Evolutionary conservation across 2,329 filamentous ascomycete species (phyloP), one percentile per base, ranked within the genome.

Genomic region (Neopestalotiopsis clavispora): DNA sequence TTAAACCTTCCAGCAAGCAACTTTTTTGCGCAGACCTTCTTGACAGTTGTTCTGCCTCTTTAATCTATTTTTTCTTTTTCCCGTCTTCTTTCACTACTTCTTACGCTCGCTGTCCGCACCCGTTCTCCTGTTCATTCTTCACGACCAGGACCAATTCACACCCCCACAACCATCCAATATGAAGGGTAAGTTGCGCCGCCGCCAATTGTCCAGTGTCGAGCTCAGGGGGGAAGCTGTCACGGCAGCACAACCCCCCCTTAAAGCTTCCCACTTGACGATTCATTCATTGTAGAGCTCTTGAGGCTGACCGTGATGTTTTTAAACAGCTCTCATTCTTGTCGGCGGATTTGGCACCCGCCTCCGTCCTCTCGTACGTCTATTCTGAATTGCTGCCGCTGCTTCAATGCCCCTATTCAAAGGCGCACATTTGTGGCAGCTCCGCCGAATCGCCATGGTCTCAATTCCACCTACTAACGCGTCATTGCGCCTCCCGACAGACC

Each of bases 311-410:
- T 67, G 57, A 42, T 66, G 52, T 17, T 60, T 63, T 59, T 67
- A 17, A 74, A 71, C 79, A 98, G 94, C 95, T 85, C 92, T 98
- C 81, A 98, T 97, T 92, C 95, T 98, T 81, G 96, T 98, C 84
- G 96, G 96, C 86, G 96, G 95, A 83, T 99, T 98, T 84, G 95
- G 95, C 85, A 99, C 95, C 83, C 95, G 95, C 84, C 92, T 99
- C 79, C 93, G 95, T 81, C 95, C 95, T 87, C 90, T 98, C 80
- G 94, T 97, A 91, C 80, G 91, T 85, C 45, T 20, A 30, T 32
- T 62, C 34, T 28, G 14, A n/a, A 10, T 17, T 20, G 45, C 45
- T 65, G 45, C 20, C 3, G 45, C 45, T 52, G 45, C 45, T 49
- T 6, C 45, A n/a, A 17, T 23, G 30, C 30, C 30, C 32, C 32